phyloP scores from a whole-genome alignment of 257 asterid genomes.

The Orobanche coerulescens region DNA sequence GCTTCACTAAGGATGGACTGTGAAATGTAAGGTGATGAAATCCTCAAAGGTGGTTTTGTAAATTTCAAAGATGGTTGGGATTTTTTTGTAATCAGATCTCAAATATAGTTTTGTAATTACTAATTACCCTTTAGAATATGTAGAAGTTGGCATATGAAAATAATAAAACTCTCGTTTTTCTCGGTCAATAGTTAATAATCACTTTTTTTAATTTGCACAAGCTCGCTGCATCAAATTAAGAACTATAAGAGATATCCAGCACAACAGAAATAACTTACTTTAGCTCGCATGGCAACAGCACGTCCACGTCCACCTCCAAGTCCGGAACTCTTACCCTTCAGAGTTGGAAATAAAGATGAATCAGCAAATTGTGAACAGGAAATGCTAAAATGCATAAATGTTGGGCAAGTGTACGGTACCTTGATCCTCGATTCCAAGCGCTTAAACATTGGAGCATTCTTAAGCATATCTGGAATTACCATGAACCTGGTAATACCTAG shows the following conservation, averaged over 20 bases:
- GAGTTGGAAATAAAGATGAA: constrained; percentile 15
- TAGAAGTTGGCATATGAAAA: not conserved
- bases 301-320: constrained; percentile 99
- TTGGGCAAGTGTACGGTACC: constrained; percentile 39
- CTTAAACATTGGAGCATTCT: constrained; percentile 98
- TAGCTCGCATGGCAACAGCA: constrained; percentile 94
- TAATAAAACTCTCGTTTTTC: not conserved
- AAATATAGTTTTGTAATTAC: no score
- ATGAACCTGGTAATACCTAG: constrained; percentile 54
- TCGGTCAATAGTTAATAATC: not conserved
- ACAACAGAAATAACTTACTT: constrained; percentile 39
- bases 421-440: constrained; percentile 91
- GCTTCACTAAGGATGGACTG: no score
- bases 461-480: constrained; percentile 98
- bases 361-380: not conserved
- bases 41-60: no score
- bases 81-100: no score
- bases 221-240: not conserved
- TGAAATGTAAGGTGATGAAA: no score
- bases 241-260: not conserved
- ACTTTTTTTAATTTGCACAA: no score
- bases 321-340: constrained; percentile 87
- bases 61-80: no score
- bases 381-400: constrained; percentile 17
- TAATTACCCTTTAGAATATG: no score